Percentiles rank a stretch among this genome's conserved stretches.
Conservation (phyloP, 179 eudicot species). For the Silene vulgaris region DNA sequence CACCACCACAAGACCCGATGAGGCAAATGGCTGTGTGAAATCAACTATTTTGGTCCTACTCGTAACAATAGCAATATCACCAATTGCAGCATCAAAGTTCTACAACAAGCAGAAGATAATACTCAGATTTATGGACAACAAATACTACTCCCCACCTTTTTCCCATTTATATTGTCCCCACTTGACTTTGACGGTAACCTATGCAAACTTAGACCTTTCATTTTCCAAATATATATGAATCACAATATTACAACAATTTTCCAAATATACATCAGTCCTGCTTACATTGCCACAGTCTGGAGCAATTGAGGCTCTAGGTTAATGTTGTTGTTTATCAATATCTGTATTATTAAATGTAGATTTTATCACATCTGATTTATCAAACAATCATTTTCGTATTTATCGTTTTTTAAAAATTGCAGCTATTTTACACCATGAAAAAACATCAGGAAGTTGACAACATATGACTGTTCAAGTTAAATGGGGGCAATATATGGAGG, state of each 20-base stretch:
- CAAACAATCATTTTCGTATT: no score
- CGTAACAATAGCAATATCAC: conserved; percentile 82
- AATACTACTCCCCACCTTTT: neutral
- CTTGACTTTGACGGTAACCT: neutral
- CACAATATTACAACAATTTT: no score
- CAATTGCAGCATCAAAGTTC: conserved; percentile 77
- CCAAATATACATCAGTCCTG: no score
- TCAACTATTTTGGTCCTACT: conserved; percentile 77
- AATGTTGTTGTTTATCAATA: no score
- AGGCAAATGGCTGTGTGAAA: conserved; percentile 81
- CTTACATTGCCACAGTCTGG: no score
- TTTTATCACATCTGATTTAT: no score
- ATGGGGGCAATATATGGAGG: neutral
- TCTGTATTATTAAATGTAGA: no score
- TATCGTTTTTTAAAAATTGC: no score
- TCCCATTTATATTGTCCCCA: neutral
- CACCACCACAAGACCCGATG: conserved; percentile 86
- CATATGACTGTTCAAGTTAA: neutral
- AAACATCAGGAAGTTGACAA: no score
- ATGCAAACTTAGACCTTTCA: neutral
- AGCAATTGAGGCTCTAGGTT: no score
- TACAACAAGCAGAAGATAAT: conserved; percentile 23
- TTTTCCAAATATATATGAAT: no score
- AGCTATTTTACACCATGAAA: no score
- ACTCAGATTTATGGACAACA: conserved; percentile 5